Evolutionary conservation across 2,329 filamentous ascomycete species (phyloP).

Genomic region (Cordyceps cicadae): DNA sequence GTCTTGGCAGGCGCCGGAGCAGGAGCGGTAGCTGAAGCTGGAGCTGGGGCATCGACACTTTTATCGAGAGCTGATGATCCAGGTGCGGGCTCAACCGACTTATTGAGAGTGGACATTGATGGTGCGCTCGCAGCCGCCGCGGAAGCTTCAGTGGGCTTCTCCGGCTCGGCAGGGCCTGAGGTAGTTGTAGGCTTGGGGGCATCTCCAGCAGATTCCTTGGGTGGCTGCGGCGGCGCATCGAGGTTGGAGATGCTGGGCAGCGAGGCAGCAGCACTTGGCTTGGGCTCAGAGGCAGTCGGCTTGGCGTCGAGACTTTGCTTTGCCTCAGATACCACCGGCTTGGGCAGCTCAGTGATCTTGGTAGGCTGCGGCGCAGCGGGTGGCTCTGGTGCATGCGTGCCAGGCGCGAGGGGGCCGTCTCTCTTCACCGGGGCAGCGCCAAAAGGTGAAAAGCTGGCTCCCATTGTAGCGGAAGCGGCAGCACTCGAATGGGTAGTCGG

Average conservation of each 20-base stretch:
- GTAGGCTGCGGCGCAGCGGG: background rate
- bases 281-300: background rate
- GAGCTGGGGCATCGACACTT: background rate
- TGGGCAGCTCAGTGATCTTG: background rate
- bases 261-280: background rate
- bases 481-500: background rate
- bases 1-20: background rate
- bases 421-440: background rate
- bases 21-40: background rate
- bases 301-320: too few relatives aligned
- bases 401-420: too few relatives aligned
- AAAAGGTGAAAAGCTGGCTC: background rate
- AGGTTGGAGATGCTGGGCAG: slow-evolving; percentile 1
- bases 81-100: background rate
- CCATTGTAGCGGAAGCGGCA: background rate
- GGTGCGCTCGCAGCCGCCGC: too few relatives aligned
- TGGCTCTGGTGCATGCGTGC: background rate
- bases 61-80: background rate
- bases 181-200: background rate
- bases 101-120: background rate
- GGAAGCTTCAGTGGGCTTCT: background rate
- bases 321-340: too few relatives aligned
- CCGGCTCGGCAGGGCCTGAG: background rate
- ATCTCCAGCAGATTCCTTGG: background rate
- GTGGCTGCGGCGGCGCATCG: background rate